These are phyloP conservation scores for Fusarium denticulatum DNA, from an alignment of 2,329 filamentous ascomycete genomes.

Conservation along the genomic window DNA sequence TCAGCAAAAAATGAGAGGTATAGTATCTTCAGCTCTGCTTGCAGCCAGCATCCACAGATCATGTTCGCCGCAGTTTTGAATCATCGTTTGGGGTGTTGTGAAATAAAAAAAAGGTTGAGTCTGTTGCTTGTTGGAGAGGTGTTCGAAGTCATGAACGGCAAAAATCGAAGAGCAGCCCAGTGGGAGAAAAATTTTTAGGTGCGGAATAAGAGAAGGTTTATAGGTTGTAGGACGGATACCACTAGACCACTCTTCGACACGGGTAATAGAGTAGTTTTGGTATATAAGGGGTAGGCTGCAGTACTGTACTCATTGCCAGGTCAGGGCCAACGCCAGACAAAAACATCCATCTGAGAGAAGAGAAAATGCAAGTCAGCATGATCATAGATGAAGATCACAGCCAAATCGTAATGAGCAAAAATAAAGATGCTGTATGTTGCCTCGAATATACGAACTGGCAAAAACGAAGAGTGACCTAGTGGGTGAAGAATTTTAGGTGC, in stretches of 20 bases:
- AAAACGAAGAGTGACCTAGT: not conserved
- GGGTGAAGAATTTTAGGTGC: not conserved
- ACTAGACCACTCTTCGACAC: not conserved
- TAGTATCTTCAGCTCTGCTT: not conserved
- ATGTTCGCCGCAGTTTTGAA: not conserved
- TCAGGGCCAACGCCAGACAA: not conserved
- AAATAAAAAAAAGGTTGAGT: not conserved
- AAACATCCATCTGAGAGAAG: not conserved
- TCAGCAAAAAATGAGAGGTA: not conserved
- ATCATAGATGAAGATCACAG: no score
- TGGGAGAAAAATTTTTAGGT: not conserved
- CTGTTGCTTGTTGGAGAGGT: not conserved
- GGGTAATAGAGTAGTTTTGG: not conserved
- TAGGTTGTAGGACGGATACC: not conserved
- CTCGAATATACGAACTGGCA: not conserved
- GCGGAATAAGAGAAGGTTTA: not conserved
- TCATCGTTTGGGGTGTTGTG: not conserved
- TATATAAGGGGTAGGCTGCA: not conserved
- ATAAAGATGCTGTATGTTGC: not conserved
- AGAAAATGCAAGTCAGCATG: not conserved
- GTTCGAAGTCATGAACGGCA: not conserved
- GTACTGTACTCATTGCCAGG: not conserved
- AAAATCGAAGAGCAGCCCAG: not conserved
- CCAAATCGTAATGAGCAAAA: not conserved
- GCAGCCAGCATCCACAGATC: no score